These are phyloP conservation scores for Phyllosticta capitalensis DNA, from an alignment of 2,329 filamentous ascomycete species.

Conservation along the genomic window DNA sequence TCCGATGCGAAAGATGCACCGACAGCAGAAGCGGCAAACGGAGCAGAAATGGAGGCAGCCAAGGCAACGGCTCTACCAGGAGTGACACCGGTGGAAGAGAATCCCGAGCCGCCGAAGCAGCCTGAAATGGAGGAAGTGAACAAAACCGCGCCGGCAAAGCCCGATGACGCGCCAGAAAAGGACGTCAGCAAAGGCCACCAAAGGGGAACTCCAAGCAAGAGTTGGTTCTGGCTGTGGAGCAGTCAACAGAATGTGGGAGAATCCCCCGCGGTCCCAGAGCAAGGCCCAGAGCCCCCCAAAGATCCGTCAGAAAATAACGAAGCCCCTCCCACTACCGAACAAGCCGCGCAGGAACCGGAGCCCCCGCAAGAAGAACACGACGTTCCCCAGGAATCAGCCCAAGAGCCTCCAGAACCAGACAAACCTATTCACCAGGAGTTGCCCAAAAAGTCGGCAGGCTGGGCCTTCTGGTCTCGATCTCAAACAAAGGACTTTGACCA, in stretches of 20 bases:
- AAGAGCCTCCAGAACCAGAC: slow-evolving; percentile 11
- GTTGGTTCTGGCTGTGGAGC: slow-evolving; percentile 44
- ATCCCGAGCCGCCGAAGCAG: slow-evolving; percentile 13
- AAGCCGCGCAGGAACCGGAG: neutral
- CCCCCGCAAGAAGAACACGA: neutral
- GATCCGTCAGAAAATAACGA: neutral
- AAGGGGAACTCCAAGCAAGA: slow-evolving; percentile 21
- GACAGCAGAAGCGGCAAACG: slow-evolving; percentile 18
- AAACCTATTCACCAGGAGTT: slow-evolving; percentile 19
- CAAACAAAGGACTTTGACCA: slow-evolving; percentile 39
- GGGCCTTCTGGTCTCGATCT: slow-evolving; percentile 72
- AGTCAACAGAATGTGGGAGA: slow-evolving; percentile 34
- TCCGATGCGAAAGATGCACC: slow-evolving; percentile 27
- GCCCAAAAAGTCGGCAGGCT: slow-evolving; percentile 50
- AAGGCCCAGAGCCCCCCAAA: slow-evolving; percentile 6
- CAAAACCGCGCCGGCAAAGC: neutral
- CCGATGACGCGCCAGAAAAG: slow-evolving; percentile 6
- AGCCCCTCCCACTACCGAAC: neutral
- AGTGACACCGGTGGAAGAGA: slow-evolving; percentile 26
- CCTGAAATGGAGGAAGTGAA: neutral
- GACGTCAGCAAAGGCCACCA: slow-evolving; percentile 3
- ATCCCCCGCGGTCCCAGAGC: slow-evolving; percentile 11
- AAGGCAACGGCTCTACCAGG: slow-evolving; percentile 33
- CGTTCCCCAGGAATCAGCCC: neutral
- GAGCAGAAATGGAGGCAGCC: slow-evolving; percentile 26